phyloP scores from a whole-genome alignment of 192 early-diverging fungal genomes.

The Coemansia sp. region DNA sequence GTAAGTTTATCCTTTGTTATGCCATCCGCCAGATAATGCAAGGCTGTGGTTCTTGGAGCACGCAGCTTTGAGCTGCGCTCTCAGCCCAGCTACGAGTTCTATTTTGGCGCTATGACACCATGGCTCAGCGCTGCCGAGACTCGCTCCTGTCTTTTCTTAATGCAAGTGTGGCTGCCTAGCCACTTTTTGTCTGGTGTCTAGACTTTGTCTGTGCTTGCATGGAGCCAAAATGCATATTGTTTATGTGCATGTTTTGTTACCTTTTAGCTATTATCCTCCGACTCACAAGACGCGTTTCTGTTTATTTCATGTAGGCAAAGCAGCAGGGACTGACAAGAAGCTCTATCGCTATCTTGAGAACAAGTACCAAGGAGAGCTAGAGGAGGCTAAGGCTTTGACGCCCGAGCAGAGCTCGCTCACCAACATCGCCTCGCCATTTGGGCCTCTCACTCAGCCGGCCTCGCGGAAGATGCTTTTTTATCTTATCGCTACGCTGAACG shows the following conservation, averaged over 20 bases:
- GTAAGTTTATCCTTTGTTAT: conserved; percentile 58
- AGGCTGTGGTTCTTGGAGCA: no score
- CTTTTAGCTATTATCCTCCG: no score
- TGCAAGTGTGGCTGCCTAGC: conserved; percentile 4
- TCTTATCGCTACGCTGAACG: conserved; percentile 92
- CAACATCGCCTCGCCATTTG: conserved; percentile 79
- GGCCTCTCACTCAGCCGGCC: conserved; percentile 81
- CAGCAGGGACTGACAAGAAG: conserved; percentile 90
- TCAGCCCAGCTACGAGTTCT: not conserved
- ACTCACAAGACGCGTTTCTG: not conserved
- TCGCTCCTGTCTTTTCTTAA: not conserved
- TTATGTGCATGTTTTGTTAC: not conserved
- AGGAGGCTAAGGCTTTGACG: conserved; percentile 62
- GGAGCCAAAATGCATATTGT: not conserved
- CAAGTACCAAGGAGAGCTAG: conserved; percentile 71
- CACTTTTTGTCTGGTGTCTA: conserved; percentile 2
- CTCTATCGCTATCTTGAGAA: conserved; percentile 84
- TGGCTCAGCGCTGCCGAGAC: not conserved
- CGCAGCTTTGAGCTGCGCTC: no score
- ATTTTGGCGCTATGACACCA: not conserved
- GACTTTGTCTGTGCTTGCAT: not conserved
- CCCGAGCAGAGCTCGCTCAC: conserved; percentile 65
- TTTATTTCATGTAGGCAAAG: conserved; percentile 68
- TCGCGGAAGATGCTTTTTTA: conserved; percentile 91
- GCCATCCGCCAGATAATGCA: no score